Evolutionary conservation across 2,329 filamentous ascomycete genomes (phyloP), one percentile per base, ranked within the genome.

Genomic region (Fusarium coicis): DNA sequence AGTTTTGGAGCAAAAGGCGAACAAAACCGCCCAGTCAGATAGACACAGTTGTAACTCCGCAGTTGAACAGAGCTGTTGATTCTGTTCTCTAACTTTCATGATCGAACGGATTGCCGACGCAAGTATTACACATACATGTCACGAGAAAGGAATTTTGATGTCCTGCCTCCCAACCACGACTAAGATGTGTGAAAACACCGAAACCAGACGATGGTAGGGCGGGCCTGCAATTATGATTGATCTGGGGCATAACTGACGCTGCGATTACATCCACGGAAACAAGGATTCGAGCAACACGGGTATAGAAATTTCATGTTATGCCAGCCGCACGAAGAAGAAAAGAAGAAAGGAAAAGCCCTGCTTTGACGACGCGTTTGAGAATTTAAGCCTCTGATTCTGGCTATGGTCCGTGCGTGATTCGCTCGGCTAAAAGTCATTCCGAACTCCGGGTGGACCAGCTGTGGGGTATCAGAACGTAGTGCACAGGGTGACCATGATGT

Each of bases 221-320:
- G 86, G 84, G 86, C 82, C 85, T 93, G 92, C 92, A 95, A 96
- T 96, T 93, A 87, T 88, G 84, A 85, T 92, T 84, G 70, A 81
- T 93, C 93, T 95, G 89, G 88, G 91, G 90, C 91, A 89, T 88
- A 90, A 92, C 89, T 91, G 93, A 95, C 93, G 91, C 92, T 90
- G 78, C 83, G 84, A 84, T 79, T 73, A 74, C 73, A 85, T 87
- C 85, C 86, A 87, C 90, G 83, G 78, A 80, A 81, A 58, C 75
- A 81, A 80, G 85, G 86, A 91, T 87, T 87, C 89, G 91, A 93
- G 92, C 92, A 95, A 95, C 92, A 93, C 90, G 92, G 92, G 90
- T 88, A 89, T 89, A 89, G 89, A 81, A 85, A 84, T 86, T 87
- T 84, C 81, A 84, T 84, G 88, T 91, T 87, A 90, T 91, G 90